A percentile compares a stretch with the other conserved stretches of the same genome.
These are phyloP conservation scores for Rhodotorula glutinis DNA, from an alignment of 1,284 basidiomycete genomes.

Conservation along the genomic window DNA sequence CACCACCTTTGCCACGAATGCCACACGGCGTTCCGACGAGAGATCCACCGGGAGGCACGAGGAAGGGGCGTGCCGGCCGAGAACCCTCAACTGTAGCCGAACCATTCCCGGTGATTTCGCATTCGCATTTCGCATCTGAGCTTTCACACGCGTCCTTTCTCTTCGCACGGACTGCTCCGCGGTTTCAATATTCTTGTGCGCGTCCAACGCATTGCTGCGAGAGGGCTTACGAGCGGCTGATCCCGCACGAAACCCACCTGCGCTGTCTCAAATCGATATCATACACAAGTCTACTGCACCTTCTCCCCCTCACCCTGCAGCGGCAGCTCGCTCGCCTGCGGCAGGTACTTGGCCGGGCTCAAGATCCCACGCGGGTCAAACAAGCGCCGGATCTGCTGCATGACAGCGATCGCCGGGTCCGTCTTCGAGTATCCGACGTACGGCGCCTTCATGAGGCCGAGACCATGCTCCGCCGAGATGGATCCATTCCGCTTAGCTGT, in stretches of 20 bases:
- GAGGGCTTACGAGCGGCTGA: too few species aligned
- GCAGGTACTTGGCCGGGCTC: constrained; percentile 61
- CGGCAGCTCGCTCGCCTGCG: constrained; percentile 12
- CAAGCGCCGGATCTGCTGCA: constrained; percentile 85
- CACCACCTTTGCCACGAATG: constrained; percentile 86
- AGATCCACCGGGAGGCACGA: constrained; percentile 46
- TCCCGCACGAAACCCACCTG: too few species aligned
- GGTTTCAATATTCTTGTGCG: too few species aligned
- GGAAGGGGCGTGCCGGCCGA: constrained; percentile 11
- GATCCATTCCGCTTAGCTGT: constrained; percentile 59
- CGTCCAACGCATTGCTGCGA: too few species aligned
- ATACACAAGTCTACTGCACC: neutral
- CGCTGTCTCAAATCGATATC: too few species aligned
- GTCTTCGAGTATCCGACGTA: constrained; percentile 86
- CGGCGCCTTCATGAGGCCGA: constrained; percentile 85
- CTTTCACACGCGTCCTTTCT: too few species aligned
- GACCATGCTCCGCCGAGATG: constrained; percentile 93
- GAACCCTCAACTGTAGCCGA: neutral
- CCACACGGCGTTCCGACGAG: constrained; percentile 70
- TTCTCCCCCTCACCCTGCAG: neutral
- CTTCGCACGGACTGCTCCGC: too few species aligned
- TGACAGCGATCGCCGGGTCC: constrained; percentile 72
- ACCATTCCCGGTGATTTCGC: neutral
- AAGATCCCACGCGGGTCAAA: constrained; percentile 90
- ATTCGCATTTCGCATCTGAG: too few species aligned